Percentiles rank a stretch among this genome's conserved stretches.
These are phyloP conservation scores for Eutrema japonicum DNA, from an alignment of 345 rosid species.

Conservation along the genomic window DNA sequence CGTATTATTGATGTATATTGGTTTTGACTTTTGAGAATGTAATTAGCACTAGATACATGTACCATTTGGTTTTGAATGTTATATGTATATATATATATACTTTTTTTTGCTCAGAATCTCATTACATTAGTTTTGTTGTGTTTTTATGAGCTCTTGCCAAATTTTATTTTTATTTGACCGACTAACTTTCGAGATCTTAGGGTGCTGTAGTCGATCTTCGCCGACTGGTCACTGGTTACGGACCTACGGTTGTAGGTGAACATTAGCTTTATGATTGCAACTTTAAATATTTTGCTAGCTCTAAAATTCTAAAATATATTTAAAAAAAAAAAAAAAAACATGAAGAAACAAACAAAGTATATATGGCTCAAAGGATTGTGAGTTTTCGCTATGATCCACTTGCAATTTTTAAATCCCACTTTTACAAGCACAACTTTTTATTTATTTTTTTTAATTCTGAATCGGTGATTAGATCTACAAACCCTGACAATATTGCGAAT, in stretches of 20 bases:
- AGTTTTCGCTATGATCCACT: neutral
- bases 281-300: neutral
- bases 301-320: neutral
- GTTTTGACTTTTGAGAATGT: conserved; percentile 22
- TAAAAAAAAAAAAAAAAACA: neutral
- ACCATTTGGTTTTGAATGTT: conserved; percentile 19
- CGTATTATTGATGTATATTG: conserved; percentile 25
- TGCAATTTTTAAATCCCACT: neutral
- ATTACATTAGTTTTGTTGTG: neutral
- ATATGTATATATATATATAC: neutral
- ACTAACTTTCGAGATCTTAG: neutral
- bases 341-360: neutral
- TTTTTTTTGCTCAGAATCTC: neutral
- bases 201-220: neutral
- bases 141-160: conserved; percentile 11
- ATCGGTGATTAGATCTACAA: neutral
- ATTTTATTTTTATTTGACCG: neutral
- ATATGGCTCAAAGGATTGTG: neutral
- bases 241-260: neutral
- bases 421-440: too few relatives aligned
- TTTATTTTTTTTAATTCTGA: too few relatives aligned
- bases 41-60: conserved; percentile 15
- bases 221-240: neutral
- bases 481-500: neutral
- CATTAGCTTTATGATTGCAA: neutral